phyloP scores from a whole-genome alignment of 257 asterid genomes.

The Sherardia arvensis region DNA sequence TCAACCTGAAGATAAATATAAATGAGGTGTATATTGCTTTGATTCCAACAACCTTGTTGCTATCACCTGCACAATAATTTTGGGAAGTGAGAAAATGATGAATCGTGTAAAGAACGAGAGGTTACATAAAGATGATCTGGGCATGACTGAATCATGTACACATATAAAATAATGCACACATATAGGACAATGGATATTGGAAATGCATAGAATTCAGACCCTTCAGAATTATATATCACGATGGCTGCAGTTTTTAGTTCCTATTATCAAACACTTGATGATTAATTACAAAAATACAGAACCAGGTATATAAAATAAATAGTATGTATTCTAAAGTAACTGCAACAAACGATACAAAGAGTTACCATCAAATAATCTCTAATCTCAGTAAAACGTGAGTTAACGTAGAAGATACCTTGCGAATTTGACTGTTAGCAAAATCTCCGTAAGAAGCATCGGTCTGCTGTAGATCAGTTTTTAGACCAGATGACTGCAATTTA shows the following conservation, averaged over 20 bases:
- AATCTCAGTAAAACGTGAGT: not conserved
- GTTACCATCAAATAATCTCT: constrained; percentile 4
- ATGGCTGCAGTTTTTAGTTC: not conserved
- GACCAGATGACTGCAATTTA: constrained; percentile 27
- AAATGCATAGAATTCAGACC: not conserved
- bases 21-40: constrained; percentile 87
- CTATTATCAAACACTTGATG: not conserved
- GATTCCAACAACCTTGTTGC: constrained; percentile 95
- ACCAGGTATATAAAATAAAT: not conserved
- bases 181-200: too few species aligned
- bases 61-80: constrained; percentile 53
- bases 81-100: not conserved
- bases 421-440: constrained; percentile 85
- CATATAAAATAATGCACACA: not conserved
- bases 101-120: not conserved
- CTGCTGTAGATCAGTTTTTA: constrained; percentile 40
- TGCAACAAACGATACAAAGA: not conserved
- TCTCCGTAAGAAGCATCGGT: constrained; percentile 55
- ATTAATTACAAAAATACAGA: not conserved
- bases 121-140: not conserved
- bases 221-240: not conserved
- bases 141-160: not conserved
- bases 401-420: constrained; percentile 50
- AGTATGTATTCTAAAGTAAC: not conserved
- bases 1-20: constrained; percentile 86